A percentile compares a stretch with the other conserved stretches of the same genome.
Evolutionary conservation across 176 grass and related monocot species (phyloP).

Genomic region (Aegilops sharonensis): DNA sequence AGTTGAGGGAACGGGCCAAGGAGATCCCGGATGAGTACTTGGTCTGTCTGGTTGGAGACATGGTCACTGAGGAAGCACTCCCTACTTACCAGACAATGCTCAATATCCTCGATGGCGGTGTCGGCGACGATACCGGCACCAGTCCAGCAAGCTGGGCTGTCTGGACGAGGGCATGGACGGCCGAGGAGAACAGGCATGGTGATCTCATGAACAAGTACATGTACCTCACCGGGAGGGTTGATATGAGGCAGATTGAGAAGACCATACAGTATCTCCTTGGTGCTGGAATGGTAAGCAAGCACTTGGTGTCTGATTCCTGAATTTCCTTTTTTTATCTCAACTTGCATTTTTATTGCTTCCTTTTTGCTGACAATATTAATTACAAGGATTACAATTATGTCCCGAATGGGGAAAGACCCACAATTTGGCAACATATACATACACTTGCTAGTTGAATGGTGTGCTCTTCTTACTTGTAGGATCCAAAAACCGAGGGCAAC

Average conservation of each 20-base stretch:
- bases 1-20: background rate
- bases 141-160: background rate
- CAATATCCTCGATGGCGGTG: background rate
- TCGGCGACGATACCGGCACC: background rate
- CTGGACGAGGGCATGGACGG: background rate
- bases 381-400: too few species aligned
- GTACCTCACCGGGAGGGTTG: background rate
- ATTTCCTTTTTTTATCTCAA: background rate
- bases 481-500: background rate
- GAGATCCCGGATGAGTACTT: background rate
- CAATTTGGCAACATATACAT: too few species aligned
- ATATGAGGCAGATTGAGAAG: background rate
- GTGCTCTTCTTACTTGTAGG: background rate
- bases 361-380: background rate
- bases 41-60: constrained; percentile 1
- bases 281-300: constrained; percentile 2
- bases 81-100: background rate
- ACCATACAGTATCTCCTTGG: background rate
- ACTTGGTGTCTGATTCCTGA: background rate
- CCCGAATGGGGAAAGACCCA: too few species aligned
- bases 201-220: background rate
- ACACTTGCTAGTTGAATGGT: too few species aligned
- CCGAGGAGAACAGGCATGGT: background rate
- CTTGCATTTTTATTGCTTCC: background rate
- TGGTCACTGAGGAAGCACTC: background rate